These are phyloP conservation scores for Pleurotus tuoliensis DNA, from an alignment of 768 basidiomycete species.

Conservation along the genomic window DNA sequence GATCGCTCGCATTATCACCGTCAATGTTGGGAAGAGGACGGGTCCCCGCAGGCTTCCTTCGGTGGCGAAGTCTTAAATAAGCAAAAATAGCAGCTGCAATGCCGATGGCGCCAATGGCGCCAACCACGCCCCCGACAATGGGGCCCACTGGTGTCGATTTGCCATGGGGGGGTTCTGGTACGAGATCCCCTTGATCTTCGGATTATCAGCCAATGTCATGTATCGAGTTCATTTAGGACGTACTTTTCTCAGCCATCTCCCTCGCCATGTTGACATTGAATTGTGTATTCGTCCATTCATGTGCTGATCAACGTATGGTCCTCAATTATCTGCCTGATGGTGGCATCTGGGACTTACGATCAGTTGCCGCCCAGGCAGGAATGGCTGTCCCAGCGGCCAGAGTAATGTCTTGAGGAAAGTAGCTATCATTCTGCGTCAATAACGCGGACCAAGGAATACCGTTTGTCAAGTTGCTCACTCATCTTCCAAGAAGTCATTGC, in stretches of 20 bases:
- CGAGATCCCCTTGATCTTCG: background rate
- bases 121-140: slow-evolving; percentile 8
- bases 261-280: background rate
- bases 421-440: background rate
- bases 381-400: slow-evolving; percentile 3
- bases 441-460: no score
- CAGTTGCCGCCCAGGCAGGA: slow-evolving; percentile 8
- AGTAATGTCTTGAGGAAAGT: slow-evolving; percentile 8
- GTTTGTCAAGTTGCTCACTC: background rate
- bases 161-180: background rate
- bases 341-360: slow-evolving; percentile 1
- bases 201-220: background rate
- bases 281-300: slow-evolving; percentile 1
- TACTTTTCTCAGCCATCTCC: background rate
- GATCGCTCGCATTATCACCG: background rate
- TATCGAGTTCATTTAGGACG: background rate
- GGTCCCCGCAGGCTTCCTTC: background rate
- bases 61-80: background rate
- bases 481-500: background rate
- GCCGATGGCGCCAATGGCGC: background rate
- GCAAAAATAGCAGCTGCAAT: background rate
- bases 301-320: background rate
- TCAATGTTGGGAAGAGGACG: background rate
- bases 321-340: background rate
- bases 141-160: background rate